Conservation (phyloP, 495 filamentous ascomycete species). For the Thozetella sp. region DNA sequence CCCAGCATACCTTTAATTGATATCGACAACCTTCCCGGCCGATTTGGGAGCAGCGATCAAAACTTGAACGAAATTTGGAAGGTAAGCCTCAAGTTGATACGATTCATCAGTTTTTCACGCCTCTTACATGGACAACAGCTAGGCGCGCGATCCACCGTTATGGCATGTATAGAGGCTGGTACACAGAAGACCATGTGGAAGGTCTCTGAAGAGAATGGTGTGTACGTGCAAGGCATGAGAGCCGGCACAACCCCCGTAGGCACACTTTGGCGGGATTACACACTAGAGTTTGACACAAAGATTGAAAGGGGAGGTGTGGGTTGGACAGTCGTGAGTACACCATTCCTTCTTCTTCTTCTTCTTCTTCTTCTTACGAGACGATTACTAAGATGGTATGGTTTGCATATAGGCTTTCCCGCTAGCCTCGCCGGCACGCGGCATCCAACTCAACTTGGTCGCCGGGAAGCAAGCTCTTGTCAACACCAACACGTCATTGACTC, state of each 20-base stretch:
- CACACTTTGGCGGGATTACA: not conserved
- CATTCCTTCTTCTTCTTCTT: too few relatives aligned
- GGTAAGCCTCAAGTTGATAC: too few relatives aligned
- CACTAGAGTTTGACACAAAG: not conserved
- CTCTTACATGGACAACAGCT: not conserved
- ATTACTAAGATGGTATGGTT: not conserved
- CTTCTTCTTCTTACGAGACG: too few relatives aligned
- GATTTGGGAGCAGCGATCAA: not conserved
- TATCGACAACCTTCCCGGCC: not conserved
- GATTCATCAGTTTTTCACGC: too few relatives aligned
- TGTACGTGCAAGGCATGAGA: not conserved
- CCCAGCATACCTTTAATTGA: not conserved
- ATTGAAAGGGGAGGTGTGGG: not conserved
- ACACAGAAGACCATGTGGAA: not conserved
- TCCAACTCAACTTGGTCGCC: not conserved
- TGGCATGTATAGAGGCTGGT: not conserved
- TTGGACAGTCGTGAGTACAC: not conserved
- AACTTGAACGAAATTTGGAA: not conserved
- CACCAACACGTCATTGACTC: not conserved
- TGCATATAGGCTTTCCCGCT: not conserved
- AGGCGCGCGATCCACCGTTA: too few relatives aligned
- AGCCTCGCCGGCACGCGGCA: not conserved
- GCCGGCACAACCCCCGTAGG: not conserved
- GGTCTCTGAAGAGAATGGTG: not conserved
- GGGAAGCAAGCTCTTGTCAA: not conserved